Conservation (phyloP, 805 yeast genomes). For the Teunomyces kruisii region DNA sequence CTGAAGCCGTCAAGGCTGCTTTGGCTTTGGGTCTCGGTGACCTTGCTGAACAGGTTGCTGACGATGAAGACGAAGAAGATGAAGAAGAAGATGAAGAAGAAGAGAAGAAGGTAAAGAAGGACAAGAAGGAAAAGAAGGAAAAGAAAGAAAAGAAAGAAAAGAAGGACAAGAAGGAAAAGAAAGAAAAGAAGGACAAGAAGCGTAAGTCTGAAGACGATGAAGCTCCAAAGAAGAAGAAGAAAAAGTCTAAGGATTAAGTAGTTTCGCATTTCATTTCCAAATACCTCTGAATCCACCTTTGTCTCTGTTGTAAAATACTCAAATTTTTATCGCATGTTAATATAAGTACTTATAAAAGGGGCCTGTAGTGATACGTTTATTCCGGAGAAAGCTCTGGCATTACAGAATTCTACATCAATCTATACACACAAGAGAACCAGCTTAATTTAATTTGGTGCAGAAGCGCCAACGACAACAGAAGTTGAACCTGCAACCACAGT, state of each 20-base stretch:
- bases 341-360: not conserved
- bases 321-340: conserved; percentile 28
- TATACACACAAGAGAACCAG: not conserved
- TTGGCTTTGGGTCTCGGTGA: conserved; percentile 63
- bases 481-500: not conserved
- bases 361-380: not conserved
- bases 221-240: conserved; percentile 43
- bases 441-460: not conserved
- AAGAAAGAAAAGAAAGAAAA: conserved; percentile 34
- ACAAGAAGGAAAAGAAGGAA: conserved; percentile 33
- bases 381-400: not conserved
- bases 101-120: conserved; percentile 30
- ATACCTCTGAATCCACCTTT: conserved; percentile 5
- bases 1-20: conserved; percentile 92
- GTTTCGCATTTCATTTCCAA: conserved; percentile 5
- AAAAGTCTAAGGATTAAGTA: conserved; percentile 45
- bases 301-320: conserved; percentile 23
- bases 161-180: conserved; percentile 36
- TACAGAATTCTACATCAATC: not conserved
- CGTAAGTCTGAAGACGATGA: conserved; percentile 38
- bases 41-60: conserved; percentile 39
- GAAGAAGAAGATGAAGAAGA: conserved; percentile 24
- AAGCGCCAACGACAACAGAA: not conserved
- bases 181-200: conserved; percentile 38
- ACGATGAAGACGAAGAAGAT: conserved; percentile 19